A percentile compares a stretch with the other conserved stretches of the same genome.
phyloP scores from a whole-genome alignment of 2,329 filamentous ascomycete genomes.

The Cucurbitaria berberidis region DNA sequence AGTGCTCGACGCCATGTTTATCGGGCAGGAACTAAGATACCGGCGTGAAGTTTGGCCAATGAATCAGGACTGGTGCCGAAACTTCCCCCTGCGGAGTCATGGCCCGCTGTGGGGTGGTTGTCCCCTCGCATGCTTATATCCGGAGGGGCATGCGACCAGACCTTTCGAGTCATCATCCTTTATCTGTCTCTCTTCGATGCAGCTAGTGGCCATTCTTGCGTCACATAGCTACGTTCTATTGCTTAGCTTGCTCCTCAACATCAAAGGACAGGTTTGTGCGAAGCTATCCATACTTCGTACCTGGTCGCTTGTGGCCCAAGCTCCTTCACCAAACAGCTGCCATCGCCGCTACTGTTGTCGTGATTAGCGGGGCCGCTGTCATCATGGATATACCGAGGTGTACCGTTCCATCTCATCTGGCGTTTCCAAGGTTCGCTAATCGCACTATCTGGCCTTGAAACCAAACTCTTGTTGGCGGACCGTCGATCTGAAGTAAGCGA shows the following conservation, averaged over 20 bases:
- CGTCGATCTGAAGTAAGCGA: too few species aligned
- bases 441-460: too few species aligned
- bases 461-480: too few species aligned
- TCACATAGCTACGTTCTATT: background rate
- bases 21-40: background rate
- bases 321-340: background rate
- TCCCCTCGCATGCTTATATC: constrained; percentile 4
- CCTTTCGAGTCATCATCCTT: too few species aligned
- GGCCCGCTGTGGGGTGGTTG: background rate
- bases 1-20: background rate
- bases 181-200: too few species aligned
- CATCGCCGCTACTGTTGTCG: background rate
- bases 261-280: too few species aligned
- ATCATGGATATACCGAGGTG: background rate
- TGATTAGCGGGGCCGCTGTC: background rate
- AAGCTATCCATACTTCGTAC: too few species aligned
- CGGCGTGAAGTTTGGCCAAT: background rate
- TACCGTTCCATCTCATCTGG: background rate
- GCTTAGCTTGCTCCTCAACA: background rate
- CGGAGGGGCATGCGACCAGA: background rate
- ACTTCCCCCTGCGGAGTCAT: constrained; percentile 4
- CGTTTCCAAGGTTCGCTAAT: too few species aligned
- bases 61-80: background rate
- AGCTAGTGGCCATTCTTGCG: background rate
- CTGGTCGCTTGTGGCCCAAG: background rate